phyloP scores from a whole-genome alignment of 2,329 filamentous ascomycete species.

The Cordyceps pruinosa region DNA sequence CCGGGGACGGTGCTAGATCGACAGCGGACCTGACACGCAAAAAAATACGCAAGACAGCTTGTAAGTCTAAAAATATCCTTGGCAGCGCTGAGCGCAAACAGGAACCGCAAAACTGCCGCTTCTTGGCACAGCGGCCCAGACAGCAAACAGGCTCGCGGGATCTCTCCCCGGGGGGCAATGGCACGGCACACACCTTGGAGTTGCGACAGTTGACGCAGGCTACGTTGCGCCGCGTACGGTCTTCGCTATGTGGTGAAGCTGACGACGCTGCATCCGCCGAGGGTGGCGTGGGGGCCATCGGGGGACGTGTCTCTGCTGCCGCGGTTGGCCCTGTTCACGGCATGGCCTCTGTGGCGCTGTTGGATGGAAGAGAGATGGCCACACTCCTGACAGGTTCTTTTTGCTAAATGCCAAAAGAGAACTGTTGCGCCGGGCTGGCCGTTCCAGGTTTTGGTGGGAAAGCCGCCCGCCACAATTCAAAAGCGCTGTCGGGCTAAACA shows the following conservation, averaged over 20 bases:
- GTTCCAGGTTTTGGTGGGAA: background rate
- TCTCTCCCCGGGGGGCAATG: background rate
- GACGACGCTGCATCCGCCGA: slow-evolving; percentile 21
- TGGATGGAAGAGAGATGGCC: background rate
- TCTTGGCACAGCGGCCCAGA: background rate
- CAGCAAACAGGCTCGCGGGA: background rate
- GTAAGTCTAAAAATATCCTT: slow-evolving; percentile 10
- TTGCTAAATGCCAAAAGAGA: background rate
- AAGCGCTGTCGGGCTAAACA: slow-evolving; percentile 7
- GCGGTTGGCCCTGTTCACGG: slow-evolving; percentile 4
- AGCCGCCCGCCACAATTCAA: background rate
- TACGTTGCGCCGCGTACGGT: slow-evolving; percentile 30
- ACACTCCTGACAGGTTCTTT: background rate
- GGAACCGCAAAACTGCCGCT: background rate
- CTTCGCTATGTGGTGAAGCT: slow-evolving; percentile 20
- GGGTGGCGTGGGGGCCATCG: slow-evolving; percentile 26
- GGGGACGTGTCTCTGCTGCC: slow-evolving; percentile 5
- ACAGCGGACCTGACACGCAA: slow-evolving; percentile 34
- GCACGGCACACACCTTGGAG: slow-evolving; percentile 34
- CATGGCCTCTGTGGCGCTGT: slow-evolving; percentile 9
- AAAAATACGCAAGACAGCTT: slow-evolving; percentile 4
- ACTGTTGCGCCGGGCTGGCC: background rate
- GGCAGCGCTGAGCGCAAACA: background rate
- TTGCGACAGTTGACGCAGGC: slow-evolving; percentile 34
- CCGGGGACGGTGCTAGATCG: slow-evolving; percentile 32